Evolutionary conservation across 169 alveolate genomes (phyloP), one percentile per base, ranked within the genome.

Genomic region (Plasmodium vinckei): DNA sequence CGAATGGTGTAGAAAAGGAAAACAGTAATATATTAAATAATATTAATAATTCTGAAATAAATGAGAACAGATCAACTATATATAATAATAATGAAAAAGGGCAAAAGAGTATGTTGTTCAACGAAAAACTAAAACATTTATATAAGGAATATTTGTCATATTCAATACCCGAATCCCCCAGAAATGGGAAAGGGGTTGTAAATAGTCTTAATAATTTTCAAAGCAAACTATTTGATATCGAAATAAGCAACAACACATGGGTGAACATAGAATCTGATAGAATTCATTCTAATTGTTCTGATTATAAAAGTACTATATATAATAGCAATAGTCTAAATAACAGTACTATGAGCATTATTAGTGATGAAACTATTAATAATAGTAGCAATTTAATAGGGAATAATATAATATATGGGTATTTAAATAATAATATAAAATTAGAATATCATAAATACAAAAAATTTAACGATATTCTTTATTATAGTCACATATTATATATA

Each of bases 391-490:
- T 33, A 3, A 33, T 33, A 33, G 42, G 42, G 7, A 39, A 64
- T 19, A 15, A 68, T 56, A 51, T 69, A 21, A 19, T 23, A 39
- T 61, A 57, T 57, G 33, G 47, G 2, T 21, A 68, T 9, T 33
- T 82, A 42, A 72, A 60, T 51, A 57, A 56, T 44, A 33, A 68
- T 27, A 33, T 15, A 33, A 65, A 67, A 67, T 21, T 65, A 23
- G 69, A 60, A 25, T 82, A 84, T 82, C 49, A 67, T 57, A 84
- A 82, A 44, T 82, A 42, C 49, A 15, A 67, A 53, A 82, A 82
- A 68, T 10, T 65, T 5, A 27, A 82, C 10, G 56, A 60, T 33
- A 1, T 82, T 19, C 67, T 82, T 47, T 68, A 60, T 46, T 57
- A 70, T 51, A 68, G 23, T 15, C 90, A 82, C 44, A 82, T 82